Conservation (phyloP, 1,284 basidiomycete genomes). For the Spongispora temasekensis region DNA sequence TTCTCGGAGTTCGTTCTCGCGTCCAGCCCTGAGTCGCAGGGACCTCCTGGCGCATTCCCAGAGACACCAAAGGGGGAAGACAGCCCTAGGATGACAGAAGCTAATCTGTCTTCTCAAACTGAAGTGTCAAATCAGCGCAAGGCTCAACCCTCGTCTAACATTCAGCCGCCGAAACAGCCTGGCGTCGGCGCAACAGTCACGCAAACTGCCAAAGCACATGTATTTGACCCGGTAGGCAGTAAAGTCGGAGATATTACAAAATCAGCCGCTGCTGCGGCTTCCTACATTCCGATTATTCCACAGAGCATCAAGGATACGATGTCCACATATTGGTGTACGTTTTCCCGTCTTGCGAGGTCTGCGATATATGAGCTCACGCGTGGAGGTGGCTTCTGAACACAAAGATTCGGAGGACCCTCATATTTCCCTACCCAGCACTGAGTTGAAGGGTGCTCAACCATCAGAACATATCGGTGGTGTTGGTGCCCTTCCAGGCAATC, state of each 20-base stretch:
- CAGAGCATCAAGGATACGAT: constrained; percentile 9
- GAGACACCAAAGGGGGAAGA: not conserved
- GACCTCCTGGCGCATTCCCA: constrained; percentile 8
- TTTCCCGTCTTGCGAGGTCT: not conserved
- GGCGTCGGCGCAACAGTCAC: not conserved
- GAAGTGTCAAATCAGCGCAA: not conserved
- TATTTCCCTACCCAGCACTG: constrained; percentile 29
- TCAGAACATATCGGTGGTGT: constrained; percentile 29
- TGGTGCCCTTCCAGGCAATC: constrained; percentile 32
- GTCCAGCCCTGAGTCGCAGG: constrained; percentile 5
- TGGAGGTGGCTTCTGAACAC: constrained; percentile 5
- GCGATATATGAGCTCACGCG: constrained; percentile 4
- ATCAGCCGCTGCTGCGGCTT: constrained; percentile 7
- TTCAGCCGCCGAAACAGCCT: not conserved
- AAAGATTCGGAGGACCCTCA: not conserved
- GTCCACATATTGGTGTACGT: constrained; percentile 15
- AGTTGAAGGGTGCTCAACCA: constrained; percentile 30
- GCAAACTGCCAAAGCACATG: too few species aligned
- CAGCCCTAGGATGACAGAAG: not conserved
- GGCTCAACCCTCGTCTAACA: not conserved
- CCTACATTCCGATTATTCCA: constrained; percentile 12
- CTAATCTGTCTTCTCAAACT: not conserved
- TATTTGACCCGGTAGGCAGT: constrained; percentile 10
- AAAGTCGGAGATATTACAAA: constrained; percentile 1
- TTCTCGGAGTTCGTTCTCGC: constrained; percentile 24